phyloP scores from a whole-genome alignment of 441 rosid species.

The Populus hybrid region DNA sequence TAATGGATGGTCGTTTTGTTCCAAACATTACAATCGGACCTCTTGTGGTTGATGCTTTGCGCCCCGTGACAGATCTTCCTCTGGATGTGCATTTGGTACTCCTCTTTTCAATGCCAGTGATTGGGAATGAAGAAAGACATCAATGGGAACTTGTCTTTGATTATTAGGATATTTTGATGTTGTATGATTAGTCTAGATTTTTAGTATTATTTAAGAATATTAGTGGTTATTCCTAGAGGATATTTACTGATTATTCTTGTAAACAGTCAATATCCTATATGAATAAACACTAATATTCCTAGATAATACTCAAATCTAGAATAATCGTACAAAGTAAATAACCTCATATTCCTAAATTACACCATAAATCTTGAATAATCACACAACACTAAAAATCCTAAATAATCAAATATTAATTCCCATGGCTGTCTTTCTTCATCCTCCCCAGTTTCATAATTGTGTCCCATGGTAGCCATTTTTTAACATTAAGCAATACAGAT shows the following conservation, averaged over 20 bases:
- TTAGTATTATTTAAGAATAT: background rate
- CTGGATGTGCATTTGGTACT: conserved; percentile 95
- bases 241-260: no score
- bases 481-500: conserved; percentile 48
- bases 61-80: conserved; percentile 95
- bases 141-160: background rate
- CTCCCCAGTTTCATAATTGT: background rate
- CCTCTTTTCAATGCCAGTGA: conserved; percentile 8
- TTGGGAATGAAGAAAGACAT: background rate
- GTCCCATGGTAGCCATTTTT: background rate
- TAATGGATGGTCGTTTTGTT: conserved; percentile 98
- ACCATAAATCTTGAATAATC: background rate
- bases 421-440: background rate
- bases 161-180: background rate
- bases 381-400: background rate
- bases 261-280: no score
- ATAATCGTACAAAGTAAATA: no score
- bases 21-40: conserved; percentile 99
- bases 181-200: background rate
- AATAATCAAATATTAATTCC: background rate
- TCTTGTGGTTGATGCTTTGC: conserved; percentile 92
- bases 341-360: background rate
- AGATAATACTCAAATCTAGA: no score
- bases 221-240: no score
- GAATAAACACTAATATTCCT: no score